Evolutionary conservation across 306 rosid species (phyloP), one percentile per base, ranked within the genome.

Genomic region (Corylus avellana): DNA sequence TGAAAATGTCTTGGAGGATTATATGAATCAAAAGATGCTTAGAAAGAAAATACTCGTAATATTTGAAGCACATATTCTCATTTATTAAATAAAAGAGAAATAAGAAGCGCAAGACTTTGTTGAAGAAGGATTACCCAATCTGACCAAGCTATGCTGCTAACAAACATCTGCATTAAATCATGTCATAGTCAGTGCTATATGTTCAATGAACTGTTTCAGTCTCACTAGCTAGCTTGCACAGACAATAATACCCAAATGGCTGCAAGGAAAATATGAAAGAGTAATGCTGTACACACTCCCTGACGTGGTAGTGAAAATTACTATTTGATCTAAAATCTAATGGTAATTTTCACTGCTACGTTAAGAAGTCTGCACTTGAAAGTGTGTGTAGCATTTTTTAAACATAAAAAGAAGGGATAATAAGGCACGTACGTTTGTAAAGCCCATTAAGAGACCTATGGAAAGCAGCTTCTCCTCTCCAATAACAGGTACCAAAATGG

Each of bases 391-490:
- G 35, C 35, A 32, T 32, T 32, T 32, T 32, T 32, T 32, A 32
- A 32, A 32, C 35, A 32, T 32, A 32, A 32, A 51, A 76, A 74
- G 29, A 58, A 53, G 61, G 17, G 74, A 73, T 71, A 37, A 6
- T 25, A 35, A 64, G 54, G 73, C 9, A 66, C 88, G 22, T 91
- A 95, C 98, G 66, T 63, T 78, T 55, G 83, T 72, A 87, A 83
- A 55, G 80, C 87, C 85, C 57, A 89, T 75, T 27, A 90, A 74
- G 76, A 95, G 97, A 62, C 97, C 97, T 3, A 83, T 73, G 18
- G 94, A 63, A 50, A 95, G 93, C 84, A 93, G 67, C 80, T 82
- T 95, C 79, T 78, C 92, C 92, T 95, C 99, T 82, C 93, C 90
- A 0, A 90, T 9, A 35, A 47, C 59, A 14, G 98, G 88, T 51